Evolutionary conservation across 2,329 filamentous ascomycete species (phyloP), one percentile per base, ranked within the genome.

Genomic region (Cercospora brassicicola): DNA sequence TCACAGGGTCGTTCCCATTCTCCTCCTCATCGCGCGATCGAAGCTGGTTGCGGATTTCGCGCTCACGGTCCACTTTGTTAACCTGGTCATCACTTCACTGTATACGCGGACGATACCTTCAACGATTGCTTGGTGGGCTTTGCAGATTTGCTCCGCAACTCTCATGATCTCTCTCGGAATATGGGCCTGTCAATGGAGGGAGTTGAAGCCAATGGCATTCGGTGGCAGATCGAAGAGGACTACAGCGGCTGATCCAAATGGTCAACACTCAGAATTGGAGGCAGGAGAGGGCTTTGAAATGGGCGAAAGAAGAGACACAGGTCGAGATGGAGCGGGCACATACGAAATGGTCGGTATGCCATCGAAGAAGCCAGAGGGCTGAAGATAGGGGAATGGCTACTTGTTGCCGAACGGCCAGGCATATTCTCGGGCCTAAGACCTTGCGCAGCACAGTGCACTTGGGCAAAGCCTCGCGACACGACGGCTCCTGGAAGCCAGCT

Each of bases 1-100:
- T 36, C 0, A 67, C 76, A 98, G 94, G 78, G 88, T 92, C 51
- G 88, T 96, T 67, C 91, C 93, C 51, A 90, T 97, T 67, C 88
- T 97, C 61, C 82, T 94, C 64, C 84, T 98, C 67, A 88, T 99
- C 73, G 89, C 90, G 20, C 92, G 95, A 70, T 95, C 91, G 59
- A 98, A 98, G 80, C 90, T 98, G 69, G 91, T 98, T 61, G 93
- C 93, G 73, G 95, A 99, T 81, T 99, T 98, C 79, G 92, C 93
- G 33, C 83, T 97, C 26, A 97, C 94, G 2, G 87, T 97, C 18
- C 93, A 96, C 82, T 87, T 91, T 78, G 83, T 97, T 51, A 92
- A 97, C 78, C 86, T 97, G 63, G 71, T 95, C 75, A 80, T 92
- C 75, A 91, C 92, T 30, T 90, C 89, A 20, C 79, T 97, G 36